A percentile compares a stretch with the other conserved stretches of the same genome.
These are phyloP conservation scores for Protoeuglena noctilucae DNA, from an alignment of 139 green algal genomes.

Conservation along the genomic window DNA sequence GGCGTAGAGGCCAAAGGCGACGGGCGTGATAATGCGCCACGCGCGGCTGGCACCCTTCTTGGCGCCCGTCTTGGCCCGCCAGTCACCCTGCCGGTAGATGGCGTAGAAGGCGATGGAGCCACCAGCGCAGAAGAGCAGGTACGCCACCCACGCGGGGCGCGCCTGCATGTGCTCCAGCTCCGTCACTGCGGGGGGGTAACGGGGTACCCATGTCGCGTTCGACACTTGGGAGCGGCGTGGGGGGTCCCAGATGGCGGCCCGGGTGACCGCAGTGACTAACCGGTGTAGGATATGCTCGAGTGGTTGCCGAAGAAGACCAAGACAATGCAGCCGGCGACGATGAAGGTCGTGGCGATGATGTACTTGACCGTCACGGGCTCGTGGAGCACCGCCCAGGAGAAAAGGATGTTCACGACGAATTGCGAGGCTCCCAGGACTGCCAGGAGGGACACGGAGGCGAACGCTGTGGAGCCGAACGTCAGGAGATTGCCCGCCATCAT, in stretches of 20 bases:
- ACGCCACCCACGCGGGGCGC: conserved; percentile 43
- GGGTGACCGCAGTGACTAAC: too few species aligned
- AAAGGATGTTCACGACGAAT: conserved; percentile 75
- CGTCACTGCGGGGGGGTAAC: too few species aligned
- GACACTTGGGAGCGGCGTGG: too few species aligned
- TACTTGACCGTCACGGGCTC: conserved; percentile 43
- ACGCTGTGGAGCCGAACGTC: conserved; percentile 43
- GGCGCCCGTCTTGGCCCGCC: neutral
- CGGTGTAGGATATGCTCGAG: too few species aligned
- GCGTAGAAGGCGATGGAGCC: conserved; percentile 21
- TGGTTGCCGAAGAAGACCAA: conserved; percentile 77
- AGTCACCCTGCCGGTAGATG: conserved; percentile 24
- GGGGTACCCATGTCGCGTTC: too few species aligned
- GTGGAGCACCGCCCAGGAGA: conserved; percentile 53
- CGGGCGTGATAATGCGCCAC: conserved; percentile 41
- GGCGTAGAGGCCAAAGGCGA: conserved; percentile 55
- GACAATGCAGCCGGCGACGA: conserved; percentile 61
- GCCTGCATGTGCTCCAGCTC: too few species aligned
- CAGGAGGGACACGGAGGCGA: conserved; percentile 23
- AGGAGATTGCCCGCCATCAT: conserved; percentile 54
- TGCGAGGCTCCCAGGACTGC: conserved; percentile 63
- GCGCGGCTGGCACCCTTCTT: neutral
- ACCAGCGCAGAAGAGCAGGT: conserved; percentile 33
- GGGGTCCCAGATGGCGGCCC: too few species aligned
- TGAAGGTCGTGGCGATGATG: conserved; percentile 43